Percentiles rank a stretch among this genome's conserved stretches.
Conservation (phyloP, 805 yeast species). For the Cyberlindnera mycetangii region DNA sequence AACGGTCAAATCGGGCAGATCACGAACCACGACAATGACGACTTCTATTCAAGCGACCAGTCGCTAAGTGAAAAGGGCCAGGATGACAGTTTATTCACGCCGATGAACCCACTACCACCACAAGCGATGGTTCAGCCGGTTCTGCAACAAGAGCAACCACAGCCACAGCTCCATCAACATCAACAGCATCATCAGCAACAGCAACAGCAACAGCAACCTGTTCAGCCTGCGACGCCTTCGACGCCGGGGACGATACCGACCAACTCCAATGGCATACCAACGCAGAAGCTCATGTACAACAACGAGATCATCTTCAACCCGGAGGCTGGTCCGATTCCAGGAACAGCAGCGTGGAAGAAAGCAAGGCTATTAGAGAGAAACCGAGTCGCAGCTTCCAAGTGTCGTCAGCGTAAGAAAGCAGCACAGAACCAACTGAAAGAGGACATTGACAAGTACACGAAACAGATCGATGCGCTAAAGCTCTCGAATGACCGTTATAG, state of each 20-base stretch:
- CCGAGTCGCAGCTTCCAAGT: constrained; percentile 65
- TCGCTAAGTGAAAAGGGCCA: constrained; percentile 12
- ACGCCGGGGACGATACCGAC: constrained; percentile 14
- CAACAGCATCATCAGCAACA: not conserved
- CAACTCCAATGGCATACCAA: constrained; percentile 32
- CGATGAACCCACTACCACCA: not conserved
- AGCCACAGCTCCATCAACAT: not conserved
- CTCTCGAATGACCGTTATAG: constrained; percentile 29
- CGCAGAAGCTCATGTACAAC: constrained; percentile 45
- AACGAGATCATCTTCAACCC: constrained; percentile 49
- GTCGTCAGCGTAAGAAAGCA: constrained; percentile 65
- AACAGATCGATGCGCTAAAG: constrained; percentile 39
- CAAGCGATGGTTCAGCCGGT: not conserved
- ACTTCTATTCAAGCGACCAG: constrained; percentile 18
- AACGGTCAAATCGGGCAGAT: constrained; percentile 85
- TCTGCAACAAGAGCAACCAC: not conserved
- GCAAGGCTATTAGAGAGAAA: constrained; percentile 60
- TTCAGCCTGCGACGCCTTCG: too few species aligned
- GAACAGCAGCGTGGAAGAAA: constrained; percentile 68
- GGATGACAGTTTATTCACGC: constrained; percentile 12
- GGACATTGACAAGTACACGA: constrained; percentile 48
- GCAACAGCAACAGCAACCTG: constrained; percentile 8
- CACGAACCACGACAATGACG: constrained; percentile 38
- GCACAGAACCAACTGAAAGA: constrained; percentile 66
- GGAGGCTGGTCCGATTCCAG: constrained; percentile 56